A percentile compares a stretch with the other conserved stretches of the same genome.
These are phyloP conservation scores for Colletotrichum sp. DNA, from an alignment of 2,329 filamentous ascomycete genomes.

Conservation along the genomic window DNA sequence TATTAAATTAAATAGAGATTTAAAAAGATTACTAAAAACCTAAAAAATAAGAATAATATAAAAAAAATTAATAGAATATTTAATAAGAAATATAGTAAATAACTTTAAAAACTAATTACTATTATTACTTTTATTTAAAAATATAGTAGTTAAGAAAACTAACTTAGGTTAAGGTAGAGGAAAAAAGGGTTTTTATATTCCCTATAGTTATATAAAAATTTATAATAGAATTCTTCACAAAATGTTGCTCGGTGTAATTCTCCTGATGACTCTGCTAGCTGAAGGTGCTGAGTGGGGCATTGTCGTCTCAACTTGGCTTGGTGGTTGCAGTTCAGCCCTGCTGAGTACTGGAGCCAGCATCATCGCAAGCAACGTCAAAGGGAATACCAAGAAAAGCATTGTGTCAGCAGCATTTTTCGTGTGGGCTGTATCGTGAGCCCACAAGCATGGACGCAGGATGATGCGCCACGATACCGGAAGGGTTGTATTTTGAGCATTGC, in stretches of 20 bases:
- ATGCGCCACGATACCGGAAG: conserved; percentile 24
- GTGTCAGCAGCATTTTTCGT: conserved; percentile 29
- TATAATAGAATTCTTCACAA: too few species aligned
- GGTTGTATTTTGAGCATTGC: conserved; percentile 25
- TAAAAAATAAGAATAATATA: too few species aligned
- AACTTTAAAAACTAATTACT: too few species aligned
- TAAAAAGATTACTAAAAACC: too few species aligned
- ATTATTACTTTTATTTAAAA: too few species aligned
- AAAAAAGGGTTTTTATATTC: too few species aligned
- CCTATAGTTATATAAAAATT: too few species aligned
- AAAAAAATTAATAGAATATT: too few species aligned
- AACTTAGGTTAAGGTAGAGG: too few species aligned
- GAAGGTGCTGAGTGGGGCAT: conserved; percentile 24
- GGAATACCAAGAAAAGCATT: conserved; percentile 31
- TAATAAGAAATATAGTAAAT: too few species aligned
- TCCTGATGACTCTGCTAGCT: conserved; percentile 20
- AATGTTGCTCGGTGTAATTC: conserved; percentile 5
- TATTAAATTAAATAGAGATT: too few species aligned
- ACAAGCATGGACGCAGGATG: conserved; percentile 25
- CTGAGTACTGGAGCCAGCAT: conserved; percentile 24
- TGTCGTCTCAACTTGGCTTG: conserved; percentile 28
- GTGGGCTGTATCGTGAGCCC: conserved; percentile 28
- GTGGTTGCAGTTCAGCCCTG: conserved; percentile 9
- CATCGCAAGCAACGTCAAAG: conserved; percentile 30
- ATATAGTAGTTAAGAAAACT: too few species aligned